Evolutionary conservation across 768 basidiomycete species (phyloP).

Genomic region (Cystobasidium onofrii): DNA sequence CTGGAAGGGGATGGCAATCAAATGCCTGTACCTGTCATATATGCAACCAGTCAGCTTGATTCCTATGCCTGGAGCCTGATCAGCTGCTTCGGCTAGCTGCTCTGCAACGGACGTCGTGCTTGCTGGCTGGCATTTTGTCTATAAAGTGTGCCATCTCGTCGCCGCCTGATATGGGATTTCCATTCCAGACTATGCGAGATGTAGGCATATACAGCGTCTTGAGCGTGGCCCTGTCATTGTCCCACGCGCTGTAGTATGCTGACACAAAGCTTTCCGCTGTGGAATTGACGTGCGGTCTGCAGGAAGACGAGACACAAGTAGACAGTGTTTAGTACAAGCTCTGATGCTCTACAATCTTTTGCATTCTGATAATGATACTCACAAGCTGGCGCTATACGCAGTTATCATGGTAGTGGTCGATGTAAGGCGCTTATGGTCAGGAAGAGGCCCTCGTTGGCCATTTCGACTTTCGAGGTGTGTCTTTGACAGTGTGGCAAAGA

Average conservation of each 20-base stretch:
- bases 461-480: too few species aligned
- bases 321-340: neutral
- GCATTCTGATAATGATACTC: neutral
- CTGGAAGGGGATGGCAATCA: conserved; percentile 32
- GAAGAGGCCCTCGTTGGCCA: neutral
- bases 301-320: neutral
- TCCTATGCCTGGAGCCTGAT: neutral
- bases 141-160: conserved; percentile 24
- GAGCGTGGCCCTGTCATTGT: conserved; percentile 22
- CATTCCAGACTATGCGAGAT: conserved; percentile 28
- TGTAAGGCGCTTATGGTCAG: neutral
- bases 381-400: conserved; percentile 10
- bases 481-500: too few species aligned
- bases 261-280: conserved; percentile 27
- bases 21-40: conserved; percentile 26
- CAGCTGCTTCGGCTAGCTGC: neutral
- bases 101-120: conserved; percentile 20
- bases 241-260: conserved; percentile 29
- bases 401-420: neutral
- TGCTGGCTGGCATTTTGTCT: conserved; percentile 29
- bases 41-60: neutral
- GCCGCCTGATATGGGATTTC: conserved; percentile 22
- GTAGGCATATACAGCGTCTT: conserved; percentile 5
- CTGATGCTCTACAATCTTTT: neutral
- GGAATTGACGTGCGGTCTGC: conserved; percentile 26